Conservation (phyloP, 2,329 filamentous ascomycete genomes). For the Sarocladiaceae sp. region DNA sequence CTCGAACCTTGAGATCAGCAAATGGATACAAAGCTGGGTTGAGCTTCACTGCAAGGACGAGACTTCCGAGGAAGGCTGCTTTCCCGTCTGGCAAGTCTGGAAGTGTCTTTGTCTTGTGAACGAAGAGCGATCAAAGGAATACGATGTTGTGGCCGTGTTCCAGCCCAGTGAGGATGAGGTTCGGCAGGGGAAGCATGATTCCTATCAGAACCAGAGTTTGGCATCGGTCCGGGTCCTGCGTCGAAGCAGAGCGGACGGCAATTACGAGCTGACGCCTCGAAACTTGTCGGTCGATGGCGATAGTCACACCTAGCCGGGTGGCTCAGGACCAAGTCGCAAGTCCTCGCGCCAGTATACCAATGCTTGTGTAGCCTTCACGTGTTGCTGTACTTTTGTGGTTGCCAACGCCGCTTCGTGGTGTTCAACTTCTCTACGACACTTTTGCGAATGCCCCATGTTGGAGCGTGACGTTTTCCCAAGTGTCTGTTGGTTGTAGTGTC, state of each 20-base stretch:
- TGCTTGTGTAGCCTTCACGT: too few species aligned
- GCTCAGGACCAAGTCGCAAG: too few species aligned
- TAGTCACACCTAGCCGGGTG: too few species aligned
- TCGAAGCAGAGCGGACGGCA: background rate
- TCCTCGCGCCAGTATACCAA: too few species aligned
- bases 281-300: too few species aligned
- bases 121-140: background rate
- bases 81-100: background rate
- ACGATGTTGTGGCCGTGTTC: background rate
- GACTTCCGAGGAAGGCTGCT: background rate
- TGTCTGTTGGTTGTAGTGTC: too few species aligned
- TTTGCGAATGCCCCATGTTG: too few species aligned
- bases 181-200: background rate
- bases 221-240: background rate
- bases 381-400: too few species aligned
- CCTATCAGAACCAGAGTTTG: background rate
- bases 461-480: too few species aligned
- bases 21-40: background rate
- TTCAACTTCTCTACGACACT: too few species aligned
- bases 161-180: background rate
- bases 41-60: background rate
- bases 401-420: too few species aligned
- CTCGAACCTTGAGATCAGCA: background rate
- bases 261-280: too few species aligned
- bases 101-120: background rate